A percentile compares a stretch with the other conserved stretches of the same genome.
Conservation (phyloP, 768 basidiomycete genomes). For the Boletus subparvulus region DNA sequence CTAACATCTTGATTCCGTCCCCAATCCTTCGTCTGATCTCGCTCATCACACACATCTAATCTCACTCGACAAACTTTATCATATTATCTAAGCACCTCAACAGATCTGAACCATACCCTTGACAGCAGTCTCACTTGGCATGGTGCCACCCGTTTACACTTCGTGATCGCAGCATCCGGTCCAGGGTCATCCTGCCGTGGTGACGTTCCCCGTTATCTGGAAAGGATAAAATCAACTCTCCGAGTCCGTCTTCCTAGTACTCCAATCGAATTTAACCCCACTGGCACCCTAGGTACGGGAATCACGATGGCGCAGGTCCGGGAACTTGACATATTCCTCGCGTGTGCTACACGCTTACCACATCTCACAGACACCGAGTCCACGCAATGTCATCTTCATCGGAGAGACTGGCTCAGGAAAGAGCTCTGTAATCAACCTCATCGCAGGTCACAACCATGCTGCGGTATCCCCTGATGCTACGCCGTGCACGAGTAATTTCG, state of each 20-base stretch:
- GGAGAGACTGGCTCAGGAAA: slow-evolving; percentile 37
- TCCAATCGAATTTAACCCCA: not conserved
- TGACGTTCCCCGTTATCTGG: not conserved
- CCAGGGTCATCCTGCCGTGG: not conserved
- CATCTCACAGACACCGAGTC: slow-evolving; percentile 1
- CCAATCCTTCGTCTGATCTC: no score
- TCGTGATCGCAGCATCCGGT: not conserved
- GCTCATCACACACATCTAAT: no score
- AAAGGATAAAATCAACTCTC: not conserved
- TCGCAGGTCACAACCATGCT: slow-evolving; percentile 26
- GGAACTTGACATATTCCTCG: not conserved
- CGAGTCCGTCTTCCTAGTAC: not conserved
- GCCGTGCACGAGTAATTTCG: slow-evolving; percentile 34
- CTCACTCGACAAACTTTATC: no score
- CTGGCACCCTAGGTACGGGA: not conserved
- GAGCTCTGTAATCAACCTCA: slow-evolving; percentile 44
- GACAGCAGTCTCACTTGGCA: not conserved
- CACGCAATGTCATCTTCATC: slow-evolving; percentile 37
- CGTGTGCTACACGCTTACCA: not conserved
- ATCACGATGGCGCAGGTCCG: slow-evolving; percentile 9
- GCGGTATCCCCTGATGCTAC: slow-evolving; percentile 24
- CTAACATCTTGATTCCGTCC: no score
- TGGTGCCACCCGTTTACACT: not conserved
- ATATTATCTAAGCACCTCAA: no score
- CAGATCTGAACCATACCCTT: not conserved